phyloP scores from a whole-genome alignment of 129 eudicot genomes.

The Kitagawia praeruptora region DNA sequence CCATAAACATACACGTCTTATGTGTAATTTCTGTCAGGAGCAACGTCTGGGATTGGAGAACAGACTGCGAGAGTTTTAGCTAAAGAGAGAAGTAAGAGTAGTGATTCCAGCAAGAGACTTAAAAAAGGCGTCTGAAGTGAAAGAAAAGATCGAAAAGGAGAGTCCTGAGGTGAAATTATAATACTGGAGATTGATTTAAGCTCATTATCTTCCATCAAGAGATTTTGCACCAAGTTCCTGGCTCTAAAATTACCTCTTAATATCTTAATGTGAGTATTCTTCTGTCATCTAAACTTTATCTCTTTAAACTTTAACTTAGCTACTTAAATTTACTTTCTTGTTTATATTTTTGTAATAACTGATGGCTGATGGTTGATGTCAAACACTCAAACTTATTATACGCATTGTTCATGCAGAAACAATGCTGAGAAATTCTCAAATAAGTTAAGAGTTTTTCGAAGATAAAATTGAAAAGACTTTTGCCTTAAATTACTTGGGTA shows the following conservation, averaged over 20 bases:
- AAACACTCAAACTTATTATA: not conserved
- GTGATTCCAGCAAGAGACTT: slow-evolving; percentile 83
- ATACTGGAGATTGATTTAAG: slow-evolving; percentile 82
- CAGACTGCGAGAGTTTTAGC: slow-evolving; percentile 90
- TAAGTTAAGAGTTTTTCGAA: slow-evolving; percentile 86
- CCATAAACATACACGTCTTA: not conserved
- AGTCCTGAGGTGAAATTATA: slow-evolving; percentile 51
- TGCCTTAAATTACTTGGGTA: slow-evolving; percentile 97
- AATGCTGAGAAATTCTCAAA: slow-evolving; percentile 94
- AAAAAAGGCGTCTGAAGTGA: slow-evolving; percentile 61
- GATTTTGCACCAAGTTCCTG: slow-evolving; percentile 69
- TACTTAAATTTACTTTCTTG: not conserved
- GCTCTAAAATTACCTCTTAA: slow-evolving; percentile 81
- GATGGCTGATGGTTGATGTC: slow-evolving; percentile 6
- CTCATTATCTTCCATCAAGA: slow-evolving; percentile 73
- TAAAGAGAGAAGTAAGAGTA: slow-evolving; percentile 67
- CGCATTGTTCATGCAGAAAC: slow-evolving; percentile 54
- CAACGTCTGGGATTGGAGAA: slow-evolving; percentile 88
- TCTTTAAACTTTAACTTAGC: not conserved
- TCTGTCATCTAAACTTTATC: not conserved
- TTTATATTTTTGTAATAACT: not conserved
- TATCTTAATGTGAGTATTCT: slow-evolving; percentile 64
- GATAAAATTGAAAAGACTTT: slow-evolving; percentile 93
- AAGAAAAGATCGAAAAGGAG: slow-evolving; percentile 51
- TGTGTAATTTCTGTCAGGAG: slow-evolving; percentile 36